Evolutionary conservation across 495 filamentous ascomycete genomes (phyloP), one percentile per base, ranked within the genome.

Genomic region (Aspergillus heteromorphus): DNA sequence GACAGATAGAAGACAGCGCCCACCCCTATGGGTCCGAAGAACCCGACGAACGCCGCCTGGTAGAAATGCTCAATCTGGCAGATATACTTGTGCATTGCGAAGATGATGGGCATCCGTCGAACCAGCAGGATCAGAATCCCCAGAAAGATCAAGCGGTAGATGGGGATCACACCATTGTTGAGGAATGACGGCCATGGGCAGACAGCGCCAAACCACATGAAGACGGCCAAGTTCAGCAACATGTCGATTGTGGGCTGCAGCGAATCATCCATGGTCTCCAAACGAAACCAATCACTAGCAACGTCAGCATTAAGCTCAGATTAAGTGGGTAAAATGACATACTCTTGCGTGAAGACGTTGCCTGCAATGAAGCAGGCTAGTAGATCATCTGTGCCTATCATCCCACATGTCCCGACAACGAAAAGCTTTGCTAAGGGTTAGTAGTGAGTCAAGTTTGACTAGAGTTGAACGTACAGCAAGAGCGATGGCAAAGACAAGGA

Each of bases 21-120:
- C 6, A 96, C 89, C n/a, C 92, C 92, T 55, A 97, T 92, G 10
- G 91, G 92, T 0, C 92, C 92, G 60, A 96, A 96, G 75, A 95
- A 95, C 5, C 91, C 92, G 27, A 91, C 87, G 57, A 95, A 95
- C 1, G 85, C 72, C 2, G 91, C 89, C 56, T 95, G 88, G 9
- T 75, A 73, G 7, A 81, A 59, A 38, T 87, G 79, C 55, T 91
- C 84, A 47, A 95, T 89, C 65, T 95, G 90, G 43, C 82, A 84
- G 47, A 96, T 92, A 49, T 79, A 78, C 65, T 82, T 86, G 69
- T 89, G 86, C 64, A 92, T 72, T 9, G 79, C 79, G 30, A 89
- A 80, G 16, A 96, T 77, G 54, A 88, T 81, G 0, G 92, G 92
- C 20, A 91, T 75, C 6, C 92, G 87, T 47, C 92, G 82, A 16